phyloP scores from a whole-genome alignment of 768 basidiomycete genomes.

The Daedaleopsis nitida region DNA sequence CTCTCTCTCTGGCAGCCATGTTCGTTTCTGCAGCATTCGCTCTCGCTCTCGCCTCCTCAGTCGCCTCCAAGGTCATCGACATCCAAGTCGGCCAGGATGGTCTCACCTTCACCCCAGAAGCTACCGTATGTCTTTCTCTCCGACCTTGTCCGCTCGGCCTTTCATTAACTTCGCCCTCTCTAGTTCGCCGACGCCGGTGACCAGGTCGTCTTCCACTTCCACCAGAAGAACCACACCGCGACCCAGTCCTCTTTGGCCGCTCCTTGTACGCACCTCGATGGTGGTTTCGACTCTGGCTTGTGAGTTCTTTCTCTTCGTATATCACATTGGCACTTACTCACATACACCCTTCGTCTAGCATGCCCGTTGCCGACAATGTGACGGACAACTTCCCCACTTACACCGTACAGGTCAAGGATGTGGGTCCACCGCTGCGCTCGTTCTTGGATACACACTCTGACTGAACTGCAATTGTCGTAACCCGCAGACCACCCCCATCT shows the following conservation, averaged over 20 bases:
- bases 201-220: constrained; percentile 63
- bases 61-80: constrained; percentile 51
- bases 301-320: constrained; percentile 34
- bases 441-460: not conserved
- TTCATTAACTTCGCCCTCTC: not conserved
- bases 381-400: constrained; percentile 51
- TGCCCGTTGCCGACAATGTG: constrained; percentile 54
- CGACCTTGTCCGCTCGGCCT: not conserved
- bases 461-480: constrained; percentile 3
- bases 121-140: constrained; percentile 44
- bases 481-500: constrained; percentile 53
- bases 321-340: not conserved
- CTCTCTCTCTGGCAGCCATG: constrained; percentile 14
- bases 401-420: constrained; percentile 45
- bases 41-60: constrained; percentile 52
- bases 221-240: constrained; percentile 49
- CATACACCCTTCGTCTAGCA: constrained; percentile 32
- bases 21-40: constrained; percentile 32
- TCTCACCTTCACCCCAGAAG: constrained; percentile 50
- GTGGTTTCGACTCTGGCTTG: constrained; percentile 62
- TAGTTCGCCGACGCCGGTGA: constrained; percentile 54
- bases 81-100: constrained; percentile 53
- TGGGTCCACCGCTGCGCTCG: constrained; percentile 17
- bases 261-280: constrained; percentile 55
- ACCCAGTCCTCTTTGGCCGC: constrained; percentile 37